Evolutionary conservation across 257 asterid species (phyloP), one percentile per base, ranked within the genome.

Genomic region (Hygrophila difformis): DNA sequence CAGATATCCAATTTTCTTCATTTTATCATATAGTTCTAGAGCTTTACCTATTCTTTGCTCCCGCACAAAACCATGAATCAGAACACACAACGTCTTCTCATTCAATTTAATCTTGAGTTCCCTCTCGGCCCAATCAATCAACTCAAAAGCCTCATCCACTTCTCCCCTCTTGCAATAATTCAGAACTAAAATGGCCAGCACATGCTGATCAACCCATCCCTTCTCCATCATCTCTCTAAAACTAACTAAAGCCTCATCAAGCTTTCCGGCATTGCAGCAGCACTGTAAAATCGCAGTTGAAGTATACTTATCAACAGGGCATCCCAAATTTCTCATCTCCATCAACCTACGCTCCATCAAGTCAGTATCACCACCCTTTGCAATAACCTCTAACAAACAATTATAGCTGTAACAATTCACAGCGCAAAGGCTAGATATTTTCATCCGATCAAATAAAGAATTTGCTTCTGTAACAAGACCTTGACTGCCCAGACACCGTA

Each of bases 131-230:
- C 62, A 61, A 63, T 74, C 87, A 57, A 84, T 63, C 68, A 81
- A 59, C 72, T 76, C 84, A 66, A 68, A 76, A 3, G 95, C 93
- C 66, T 28, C 64, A 35, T 81, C 94, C 55, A 88, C 82, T 67
- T 74, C 72, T 17, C 92, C 77, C 42, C 55, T 39, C 66, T 88
- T 84, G 65, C 92, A 74, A 55, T 72, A 76, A 47, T 87, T 74
- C 20, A 88, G 55, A 24, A 71, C 75, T 62, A 84, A 60, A 41
- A 81, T 72, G 14, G 86, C 48, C 57, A 78, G 61, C 18, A 72
- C 68, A 63, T 88, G 91, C 48, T 76, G 77, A 78, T 87, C 97
- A 23, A 79, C 76, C 80, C 74, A 81, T 29, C 89, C 93, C 65
- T 60, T 81, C 14, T 49, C 74, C 20, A 22, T 57, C 74, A 87